Conservation (phyloP, 495 filamentous ascomycete genomes). For the Neurospora sp. region DNA sequence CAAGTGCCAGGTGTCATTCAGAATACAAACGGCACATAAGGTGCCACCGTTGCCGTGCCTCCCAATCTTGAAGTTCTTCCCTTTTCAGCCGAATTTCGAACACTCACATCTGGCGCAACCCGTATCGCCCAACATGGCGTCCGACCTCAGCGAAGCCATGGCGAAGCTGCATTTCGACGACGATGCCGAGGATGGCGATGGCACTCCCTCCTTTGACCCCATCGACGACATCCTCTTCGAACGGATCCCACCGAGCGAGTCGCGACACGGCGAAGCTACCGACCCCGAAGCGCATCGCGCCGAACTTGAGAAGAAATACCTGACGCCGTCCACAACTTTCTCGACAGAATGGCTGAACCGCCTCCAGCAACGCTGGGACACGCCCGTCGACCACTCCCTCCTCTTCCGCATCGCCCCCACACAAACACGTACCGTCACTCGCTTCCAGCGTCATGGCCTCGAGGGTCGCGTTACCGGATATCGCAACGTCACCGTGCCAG, state of each 20-base stretch:
- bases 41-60: not conserved
- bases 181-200: constrained; percentile 6
- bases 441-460: constrained; percentile 84
- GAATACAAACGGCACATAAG: not conserved
- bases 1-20: not conserved
- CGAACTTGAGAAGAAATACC: constrained; percentile 65
- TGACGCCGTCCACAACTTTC: constrained; percentile 69
- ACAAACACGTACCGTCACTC: constrained; percentile 83
- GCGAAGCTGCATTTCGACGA: constrained; percentile 27
- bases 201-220: constrained; percentile 9
- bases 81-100: not conserved
- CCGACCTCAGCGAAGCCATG: constrained; percentile 29
- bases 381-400: constrained; percentile 60
- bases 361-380: constrained; percentile 86
- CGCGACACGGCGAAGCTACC: constrained; percentile 35
- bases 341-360: constrained; percentile 74
- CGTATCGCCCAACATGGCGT: constrained; percentile 23
- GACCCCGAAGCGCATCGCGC: constrained; percentile 49
- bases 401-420: constrained; percentile 83
- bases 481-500: constrained; percentile 86
- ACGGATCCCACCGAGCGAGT: not conserved
- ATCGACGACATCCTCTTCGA: constrained; percentile 51
- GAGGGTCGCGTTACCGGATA: constrained; percentile 93
- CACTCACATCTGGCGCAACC: not conserved
- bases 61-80: not conserved